Base-by-base conservation (phyloP, 2,329 filamentous ascomycete genomes). In the Incumbomyces lentus region DNA sequence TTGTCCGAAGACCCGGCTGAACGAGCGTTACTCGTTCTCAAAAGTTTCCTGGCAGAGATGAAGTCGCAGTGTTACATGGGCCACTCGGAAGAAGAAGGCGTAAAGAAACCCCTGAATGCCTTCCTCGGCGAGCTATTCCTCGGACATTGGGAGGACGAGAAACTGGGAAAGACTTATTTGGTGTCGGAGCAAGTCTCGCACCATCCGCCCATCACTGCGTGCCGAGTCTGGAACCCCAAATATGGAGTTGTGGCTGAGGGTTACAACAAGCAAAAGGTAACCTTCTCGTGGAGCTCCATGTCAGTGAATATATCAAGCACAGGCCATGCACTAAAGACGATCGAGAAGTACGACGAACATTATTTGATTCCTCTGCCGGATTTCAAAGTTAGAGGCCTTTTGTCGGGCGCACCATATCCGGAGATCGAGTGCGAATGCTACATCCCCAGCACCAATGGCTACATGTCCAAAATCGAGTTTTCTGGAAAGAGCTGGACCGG, bases 41-140 rank as follows among this genome's bases (percentile, higher is more conserved):
- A 90, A 67, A 96, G 90, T 90, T 96, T 95, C 69, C 69, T 96
- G 46, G 89, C 81, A 60, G 95, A 89, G 2, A 73, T 96, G 44
- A 94, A 92, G 70, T 86, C 93, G 66, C 87, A 94, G 44, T 52
- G 55, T 36, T 57, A 57, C 69, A 71, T 51, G 66, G 70, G 50
- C 13, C 41, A 51, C 7, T 35, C 44, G 11, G 46, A 47, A 33
- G 46, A 46, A 16, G 46, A 52, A 31, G 55, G 55, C 7, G 42
- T 57, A 30, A 57, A 57, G 48, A 57, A 57, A 41, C 55, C 55
- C 11, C 33, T 57, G 30, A 57, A 57, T 32, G 55, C 55, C 7
- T 53, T 57, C 41, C 49, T 57, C 2, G 55, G 55, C 1, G 55
- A 57, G 40, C 2, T 55, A 1, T 57, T 57, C 34, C 26, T 57